Evolutionary conservation across 257 asterid genomes (phyloP).

Genomic region (Schizonepeta tenuifolia): DNA sequence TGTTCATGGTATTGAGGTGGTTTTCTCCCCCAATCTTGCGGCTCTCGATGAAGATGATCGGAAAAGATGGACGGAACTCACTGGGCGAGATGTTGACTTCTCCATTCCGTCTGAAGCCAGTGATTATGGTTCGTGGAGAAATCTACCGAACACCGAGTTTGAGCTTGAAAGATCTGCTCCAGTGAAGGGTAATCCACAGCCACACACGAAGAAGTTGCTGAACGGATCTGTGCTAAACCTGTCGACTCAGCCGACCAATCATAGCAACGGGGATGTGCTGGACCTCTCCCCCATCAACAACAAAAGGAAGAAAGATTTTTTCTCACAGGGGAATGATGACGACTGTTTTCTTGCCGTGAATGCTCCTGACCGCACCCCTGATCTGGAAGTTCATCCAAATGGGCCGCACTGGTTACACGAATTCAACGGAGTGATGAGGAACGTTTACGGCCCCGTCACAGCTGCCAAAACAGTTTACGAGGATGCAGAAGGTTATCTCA

Average conservation of each 20-base stretch:
- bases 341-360: constrained; percentile 45
- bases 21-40: constrained; percentile 52
- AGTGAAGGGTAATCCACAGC: constrained; percentile 44
- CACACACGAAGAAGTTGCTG: constrained; percentile 59
- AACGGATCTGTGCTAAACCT: constrained; percentile 66
- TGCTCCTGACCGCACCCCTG: constrained; percentile 45
- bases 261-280: constrained; percentile 45
- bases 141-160: constrained; percentile 64
- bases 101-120: constrained; percentile 63
- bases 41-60: constrained; percentile 64
- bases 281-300: constrained; percentile 56
- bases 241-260: constrained; percentile 53
- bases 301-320: constrained; percentile 65
- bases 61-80: constrained; percentile 69
- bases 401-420: constrained; percentile 67
- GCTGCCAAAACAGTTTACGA: constrained; percentile 75
- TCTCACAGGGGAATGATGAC: constrained; percentile 52
- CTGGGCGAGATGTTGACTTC: constrained; percentile 61
- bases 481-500: constrained; percentile 70
- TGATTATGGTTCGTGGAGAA: constrained; percentile 69
- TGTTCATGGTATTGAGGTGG: constrained; percentile 72
- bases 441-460: constrained; percentile 67
- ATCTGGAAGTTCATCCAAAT: constrained; percentile 49
- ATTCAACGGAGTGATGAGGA: constrained; percentile 61
- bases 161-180: constrained; percentile 62